A percentile compares a stretch with the other conserved stretches of the same genome.
These are phyloP conservation scores for Sphagnum contortum DNA, from an alignment of 225 moss, liverwort and hornwort species.

Conservation along the genomic window DNA sequence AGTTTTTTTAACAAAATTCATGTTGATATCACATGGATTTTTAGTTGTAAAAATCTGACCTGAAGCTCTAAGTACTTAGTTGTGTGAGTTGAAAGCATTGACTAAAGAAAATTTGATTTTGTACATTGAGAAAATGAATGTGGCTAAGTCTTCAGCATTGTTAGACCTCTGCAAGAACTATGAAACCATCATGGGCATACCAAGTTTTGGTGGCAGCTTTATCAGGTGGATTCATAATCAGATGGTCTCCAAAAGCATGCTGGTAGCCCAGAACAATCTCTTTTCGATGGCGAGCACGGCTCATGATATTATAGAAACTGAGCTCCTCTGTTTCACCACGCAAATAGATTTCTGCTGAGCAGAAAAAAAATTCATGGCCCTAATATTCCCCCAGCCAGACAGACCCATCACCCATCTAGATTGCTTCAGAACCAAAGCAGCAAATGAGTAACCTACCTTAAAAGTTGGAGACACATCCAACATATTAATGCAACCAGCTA, in stretches of 20 bases:
- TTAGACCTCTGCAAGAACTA: conserved; percentile 38
- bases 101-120: too few species aligned
- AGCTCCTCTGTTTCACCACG: conserved; percentile 49
- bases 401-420: neutral
- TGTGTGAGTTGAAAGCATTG: too few species aligned
- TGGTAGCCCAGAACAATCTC: conserved; percentile 74
- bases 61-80: too few species aligned
- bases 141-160: too few species aligned
- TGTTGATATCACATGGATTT: too few species aligned
- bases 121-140: too few species aligned
- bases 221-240: conserved; percentile 51
- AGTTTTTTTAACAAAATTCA: too few species aligned
- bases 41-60: too few species aligned
- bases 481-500: too few species aligned
- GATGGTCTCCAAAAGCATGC: conserved; percentile 25
- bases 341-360: conserved; percentile 61
- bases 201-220: conserved; percentile 35
- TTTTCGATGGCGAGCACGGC: conserved; percentile 37
- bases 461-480: too few species aligned
- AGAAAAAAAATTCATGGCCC: conserved; percentile 54
- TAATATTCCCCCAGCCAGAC: conserved; percentile 20
- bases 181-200: conserved; percentile 70
- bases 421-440: too few species aligned
- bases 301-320: conserved; percentile 66
- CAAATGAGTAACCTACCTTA: too few species aligned